Conservation (phyloP, 306 rosid genomes). For the Cucumis sativus region DNA sequence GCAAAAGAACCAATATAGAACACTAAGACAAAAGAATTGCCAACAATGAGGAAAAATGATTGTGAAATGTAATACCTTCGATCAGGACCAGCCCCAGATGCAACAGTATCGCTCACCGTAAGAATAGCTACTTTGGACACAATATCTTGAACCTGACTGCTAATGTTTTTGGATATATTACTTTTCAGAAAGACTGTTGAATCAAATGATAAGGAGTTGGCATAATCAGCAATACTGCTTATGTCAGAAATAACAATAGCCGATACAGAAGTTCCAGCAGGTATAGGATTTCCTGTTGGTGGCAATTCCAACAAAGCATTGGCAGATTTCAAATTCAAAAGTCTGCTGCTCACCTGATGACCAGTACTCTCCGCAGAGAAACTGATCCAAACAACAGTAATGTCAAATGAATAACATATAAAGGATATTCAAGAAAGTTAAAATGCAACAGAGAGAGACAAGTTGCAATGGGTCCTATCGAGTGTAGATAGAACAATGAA, state of each 20-base stretch:
- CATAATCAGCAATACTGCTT: constrained; percentile 8
- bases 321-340: constrained; percentile 76
- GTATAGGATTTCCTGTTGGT: constrained; percentile 37
- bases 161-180: constrained; percentile 17
- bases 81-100: constrained; percentile 82
- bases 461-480: neutral
- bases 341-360: constrained; percentile 77
- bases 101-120: constrained; percentile 91
- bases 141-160: constrained; percentile 23
- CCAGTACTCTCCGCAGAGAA: constrained; percentile 91
- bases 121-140: constrained; percentile 61
- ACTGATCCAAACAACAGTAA: constrained; percentile 26
- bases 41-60: neutral
- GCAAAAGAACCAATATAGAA: neutral
- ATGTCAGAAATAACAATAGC: constrained; percentile 64
- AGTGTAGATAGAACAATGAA: neutral
- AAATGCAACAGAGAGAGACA: neutral
- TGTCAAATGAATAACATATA: neutral
- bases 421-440: neutral
- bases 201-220: constrained; percentile 18
- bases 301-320: constrained; percentile 88
- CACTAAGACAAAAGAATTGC: neutral
- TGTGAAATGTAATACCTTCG: constrained; percentile 41
- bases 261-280: constrained; percentile 55
- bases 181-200: constrained; percentile 15